Evolutionary conservation across 306 rosid genomes (phyloP), one percentile per base, ranked within the genome.

Genomic region (Acacia confusa): DNA sequence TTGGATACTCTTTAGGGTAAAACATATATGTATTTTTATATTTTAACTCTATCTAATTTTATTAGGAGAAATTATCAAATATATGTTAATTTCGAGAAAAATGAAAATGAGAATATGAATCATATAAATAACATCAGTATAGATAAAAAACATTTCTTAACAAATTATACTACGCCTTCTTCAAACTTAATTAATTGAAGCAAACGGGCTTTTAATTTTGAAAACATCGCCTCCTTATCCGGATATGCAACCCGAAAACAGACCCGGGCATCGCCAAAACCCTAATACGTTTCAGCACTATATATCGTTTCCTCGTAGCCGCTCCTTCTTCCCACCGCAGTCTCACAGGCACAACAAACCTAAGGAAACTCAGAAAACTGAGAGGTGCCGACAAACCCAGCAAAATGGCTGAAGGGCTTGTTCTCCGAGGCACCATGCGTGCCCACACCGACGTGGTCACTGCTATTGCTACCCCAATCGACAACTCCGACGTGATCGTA

Each of bases 401-500:
- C 45, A 80, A 83, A 82, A 91, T 91, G 89, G 82, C 92, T 3
- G 99, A 96, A 3, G 91, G 87, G 0, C 89, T 96, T 1, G 91
- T 89, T 22, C 94, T 93, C 4, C 93, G 92, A 1, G 99, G 99
- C 27, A 94, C 98, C 22, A 90, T 96, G 97, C 87, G 95, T 58
- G 92, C 99, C 10, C 99, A 96, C 90, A 94, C 98, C 43, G 99
- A 96, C 63, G 76, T 83, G 40, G 98, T 96, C 0, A 96, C 99
- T 19, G 98, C 99, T 36, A 96, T 96, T n/a, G 99, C 99, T 7
- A 83, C 90, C 1, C 99, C 99, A 0, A 91, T 94, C 41, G 99
- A 96, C 80, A 96, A 96, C 82, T 70, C 94, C 4, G 98, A 94
- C 75, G 94, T 92, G 91, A 94, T 96, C 14, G 99, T 96, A 1